Percentiles rank a stretch among this genome's conserved stretches.
These are phyloP conservation scores for Fonsecaea pedrosoi DNA, from an alignment of 2,329 filamentous ascomycete genomes.

Conservation along the genomic window DNA sequence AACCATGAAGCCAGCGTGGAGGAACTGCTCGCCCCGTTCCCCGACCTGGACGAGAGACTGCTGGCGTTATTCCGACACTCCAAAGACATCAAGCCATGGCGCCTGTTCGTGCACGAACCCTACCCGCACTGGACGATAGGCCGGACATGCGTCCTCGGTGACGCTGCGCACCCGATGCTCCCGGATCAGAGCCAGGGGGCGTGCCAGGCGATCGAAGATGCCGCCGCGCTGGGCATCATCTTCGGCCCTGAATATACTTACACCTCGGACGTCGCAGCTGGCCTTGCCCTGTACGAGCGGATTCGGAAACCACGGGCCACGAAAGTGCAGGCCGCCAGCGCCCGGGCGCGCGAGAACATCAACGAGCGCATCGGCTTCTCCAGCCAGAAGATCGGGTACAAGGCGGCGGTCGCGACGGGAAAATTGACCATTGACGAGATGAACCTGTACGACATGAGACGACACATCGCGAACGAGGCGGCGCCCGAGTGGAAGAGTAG, in stretches of 20 bases:
- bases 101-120: conserved; percentile 35
- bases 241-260: conserved; percentile 40
- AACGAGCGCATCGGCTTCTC: conserved; percentile 30
- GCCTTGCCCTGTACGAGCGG: conserved; percentile 42
- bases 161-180: conserved; percentile 47
- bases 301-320: conserved; percentile 44
- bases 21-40: conserved; percentile 32
- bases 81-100: conserved; percentile 36
- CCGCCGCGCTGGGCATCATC: conserved; percentile 48
- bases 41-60: conserved; percentile 28
- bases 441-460: conserved; percentile 55
- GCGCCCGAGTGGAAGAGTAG: conserved; percentile 7
- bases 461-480: conserved; percentile 14
- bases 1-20: conserved; percentile 26
- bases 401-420: conserved; percentile 65
- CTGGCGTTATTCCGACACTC: conserved; percentile 30
- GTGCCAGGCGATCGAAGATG: conserved; percentile 53
- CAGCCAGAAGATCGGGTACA: conserved; percentile 53
- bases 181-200: conserved; percentile 46
- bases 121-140: conserved; percentile 41
- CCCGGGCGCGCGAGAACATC: conserved; percentile 26
- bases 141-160: conserved; percentile 42
- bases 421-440: conserved; percentile 73
- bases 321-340: conserved; percentile 43
- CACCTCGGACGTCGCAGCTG: conserved; percentile 37